A percentile compares a stretch with the other conserved stretches of the same genome.
These are phyloP conservation scores for Globisporangium apiculatum DNA, from an alignment of 352 stramenopile species.

Conservation along the genomic window DNA sequence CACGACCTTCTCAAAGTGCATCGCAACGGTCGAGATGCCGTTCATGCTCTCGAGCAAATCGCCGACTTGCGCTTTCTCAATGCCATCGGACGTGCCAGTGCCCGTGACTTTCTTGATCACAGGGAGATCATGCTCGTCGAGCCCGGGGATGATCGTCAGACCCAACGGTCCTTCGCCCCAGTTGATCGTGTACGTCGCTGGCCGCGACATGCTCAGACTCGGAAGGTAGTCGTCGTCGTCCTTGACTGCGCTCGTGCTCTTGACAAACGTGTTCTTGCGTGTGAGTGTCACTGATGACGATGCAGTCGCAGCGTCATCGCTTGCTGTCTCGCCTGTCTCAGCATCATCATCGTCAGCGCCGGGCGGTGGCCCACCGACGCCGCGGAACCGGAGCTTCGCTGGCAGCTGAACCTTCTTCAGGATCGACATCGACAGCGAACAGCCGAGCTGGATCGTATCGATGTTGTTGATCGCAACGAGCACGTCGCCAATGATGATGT, in stretches of 20 bases:
- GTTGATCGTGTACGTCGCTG: slow-evolving; percentile 64
- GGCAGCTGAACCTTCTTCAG: slow-evolving; percentile 85
- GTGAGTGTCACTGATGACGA: slow-evolving; percentile 4
- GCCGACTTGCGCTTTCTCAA: slow-evolving; percentile 76
- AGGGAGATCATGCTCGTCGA: slow-evolving; percentile 68
- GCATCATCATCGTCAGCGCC: slow-evolving; percentile 7
- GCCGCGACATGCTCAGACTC: slow-evolving; percentile 47
- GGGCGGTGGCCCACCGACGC: slow-evolving; percentile 53
- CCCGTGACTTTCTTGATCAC: slow-evolving; percentile 88
- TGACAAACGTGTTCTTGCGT: not conserved
- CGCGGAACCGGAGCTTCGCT: slow-evolving; percentile 77
- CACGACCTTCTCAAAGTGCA: slow-evolving; percentile 82
- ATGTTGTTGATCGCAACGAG: slow-evolving; percentile 88
- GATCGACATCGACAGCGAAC: slow-evolving; percentile 85
- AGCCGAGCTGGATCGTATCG: slow-evolving; percentile 82
- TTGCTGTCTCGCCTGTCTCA: not conserved
- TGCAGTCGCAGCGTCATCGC: slow-evolving; percentile 13
- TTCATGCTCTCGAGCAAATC: slow-evolving; percentile 84
- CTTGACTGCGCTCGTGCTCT: slow-evolving; percentile 16
- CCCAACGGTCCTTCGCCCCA: slow-evolving; percentile 77
- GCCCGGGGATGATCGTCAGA: slow-evolving; percentile 78
- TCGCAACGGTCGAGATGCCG: slow-evolving; percentile 46
- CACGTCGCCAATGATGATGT: slow-evolving; percentile 82
- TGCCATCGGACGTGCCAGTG: slow-evolving; percentile 67
- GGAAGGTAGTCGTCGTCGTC: slow-evolving; percentile 17